Percentiles rank a stretch among this genome's conserved stretches.
These are phyloP conservation scores for Moricandia arvensis DNA, from an alignment of 345 rosid species.

Conservation along the genomic window DNA sequence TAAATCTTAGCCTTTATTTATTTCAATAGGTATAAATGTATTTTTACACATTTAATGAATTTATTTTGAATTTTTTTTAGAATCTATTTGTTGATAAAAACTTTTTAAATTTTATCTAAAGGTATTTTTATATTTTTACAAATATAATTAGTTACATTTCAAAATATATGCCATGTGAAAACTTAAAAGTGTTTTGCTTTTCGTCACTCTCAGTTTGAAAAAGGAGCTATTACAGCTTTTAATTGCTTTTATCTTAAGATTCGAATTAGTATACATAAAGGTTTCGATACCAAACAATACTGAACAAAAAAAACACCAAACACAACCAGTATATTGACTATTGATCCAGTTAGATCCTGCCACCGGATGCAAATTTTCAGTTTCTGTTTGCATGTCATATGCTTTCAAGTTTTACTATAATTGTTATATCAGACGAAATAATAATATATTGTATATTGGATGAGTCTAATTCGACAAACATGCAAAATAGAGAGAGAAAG, in stretches of 20 bases:
- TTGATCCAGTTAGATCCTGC: conserved; percentile 5
- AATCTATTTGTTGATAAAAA: too few species aligned
- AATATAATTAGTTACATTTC: too few species aligned
- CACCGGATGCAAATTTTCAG: conserved; percentile 11
- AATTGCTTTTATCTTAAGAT: conserved; percentile 13
- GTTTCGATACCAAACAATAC: too few species aligned
- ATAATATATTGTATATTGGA: conserved; percentile 16
- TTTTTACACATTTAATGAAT: too few species aligned
- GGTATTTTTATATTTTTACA: too few species aligned
- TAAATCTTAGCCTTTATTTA: too few species aligned
- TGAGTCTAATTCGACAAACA: conserved; percentile 33
- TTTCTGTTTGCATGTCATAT: neutral
- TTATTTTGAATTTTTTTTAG: too few species aligned
- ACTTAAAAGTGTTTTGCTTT: conserved; percentile 24
- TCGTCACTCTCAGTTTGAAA: neutral
- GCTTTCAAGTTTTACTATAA: neutral
- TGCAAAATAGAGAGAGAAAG: neutral
- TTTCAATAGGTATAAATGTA: too few species aligned
- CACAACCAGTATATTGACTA: too few species aligned
- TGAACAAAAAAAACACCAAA: too few species aligned
- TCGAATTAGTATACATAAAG: too few species aligned
- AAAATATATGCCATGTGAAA: conserved; percentile 24
- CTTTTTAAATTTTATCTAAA: too few species aligned
- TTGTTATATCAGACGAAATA: neutral
- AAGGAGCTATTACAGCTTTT: conserved; percentile 27